Conservation (phyloP, 192 early-diverging fungal genomes). For the Funneliformis geosporum region DNA sequence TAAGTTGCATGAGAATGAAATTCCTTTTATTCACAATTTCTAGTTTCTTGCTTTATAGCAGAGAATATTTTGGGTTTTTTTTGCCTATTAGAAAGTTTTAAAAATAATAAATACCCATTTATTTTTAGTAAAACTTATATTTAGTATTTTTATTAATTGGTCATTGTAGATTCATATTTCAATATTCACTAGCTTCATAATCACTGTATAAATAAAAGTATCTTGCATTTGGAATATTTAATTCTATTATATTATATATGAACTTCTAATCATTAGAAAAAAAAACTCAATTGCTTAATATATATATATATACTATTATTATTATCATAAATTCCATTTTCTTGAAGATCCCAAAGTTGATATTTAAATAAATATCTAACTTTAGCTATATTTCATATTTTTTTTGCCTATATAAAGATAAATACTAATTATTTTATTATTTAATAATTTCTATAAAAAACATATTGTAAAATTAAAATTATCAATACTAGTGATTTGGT, state of each 20-base stretch:
- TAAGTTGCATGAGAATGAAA: no score
- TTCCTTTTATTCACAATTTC: no score
- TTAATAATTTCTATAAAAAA: no score
- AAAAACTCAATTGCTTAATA: background rate
- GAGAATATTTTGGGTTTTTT: no score
- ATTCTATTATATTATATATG: background rate
- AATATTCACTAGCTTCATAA: background rate
- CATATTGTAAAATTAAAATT: no score
- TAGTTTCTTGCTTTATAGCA: no score
- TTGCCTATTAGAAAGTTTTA: no score
- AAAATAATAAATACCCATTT: no score
- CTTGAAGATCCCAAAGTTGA: background rate
- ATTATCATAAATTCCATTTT: background rate
- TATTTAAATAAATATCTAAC: background rate
- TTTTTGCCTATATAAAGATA: background rate
- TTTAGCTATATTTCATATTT: background rate
- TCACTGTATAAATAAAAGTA: background rate
- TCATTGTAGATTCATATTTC: background rate
- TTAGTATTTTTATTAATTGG: no score
- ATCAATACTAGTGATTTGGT: no score
- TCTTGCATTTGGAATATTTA: background rate
- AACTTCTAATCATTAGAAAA: background rate
- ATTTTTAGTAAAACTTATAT: no score
- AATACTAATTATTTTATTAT: background rate
- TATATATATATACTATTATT: no score